Percentiles rank a stretch among this genome's conserved stretches.
Conservation (phyloP, 345 rosid species). For the Mercurialis annua region DNA sequence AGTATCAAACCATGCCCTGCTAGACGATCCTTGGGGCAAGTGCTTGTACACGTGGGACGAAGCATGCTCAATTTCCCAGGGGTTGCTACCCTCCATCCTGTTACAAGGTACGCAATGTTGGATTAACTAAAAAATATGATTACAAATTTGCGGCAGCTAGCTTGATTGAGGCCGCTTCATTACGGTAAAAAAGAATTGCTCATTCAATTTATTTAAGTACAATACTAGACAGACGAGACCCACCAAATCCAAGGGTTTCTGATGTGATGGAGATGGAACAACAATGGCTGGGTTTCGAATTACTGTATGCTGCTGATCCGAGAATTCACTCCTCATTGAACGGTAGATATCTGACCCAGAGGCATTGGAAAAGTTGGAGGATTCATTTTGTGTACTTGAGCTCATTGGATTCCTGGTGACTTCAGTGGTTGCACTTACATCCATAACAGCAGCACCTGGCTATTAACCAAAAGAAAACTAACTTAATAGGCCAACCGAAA, state of each 20-base stretch:
- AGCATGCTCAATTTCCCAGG: background rate
- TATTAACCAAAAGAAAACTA: slow-evolving; percentile 20
- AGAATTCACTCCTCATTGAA: slow-evolving; percentile 38
- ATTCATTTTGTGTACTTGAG: slow-evolving; percentile 31
- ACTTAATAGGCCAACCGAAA: background rate
- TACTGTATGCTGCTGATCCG: slow-evolving; percentile 31
- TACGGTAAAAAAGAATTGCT: slow-evolving; percentile 10
- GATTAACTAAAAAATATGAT: slow-evolving; percentile 2
- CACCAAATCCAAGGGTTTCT: slow-evolving; percentile 34
- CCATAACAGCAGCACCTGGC: slow-evolving; percentile 32
- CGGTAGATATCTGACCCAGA: slow-evolving; percentile 36
- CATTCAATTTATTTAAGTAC: background rate
- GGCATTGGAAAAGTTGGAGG: slow-evolving; percentile 22
- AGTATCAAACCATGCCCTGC: slow-evolving; percentile 5
- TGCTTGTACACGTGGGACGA: slow-evolving; percentile 6
- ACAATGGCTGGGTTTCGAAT: slow-evolving; percentile 40
- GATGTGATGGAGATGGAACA: slow-evolving; percentile 37
- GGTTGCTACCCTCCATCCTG: slow-evolving; percentile 36
- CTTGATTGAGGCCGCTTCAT: slow-evolving; percentile 3
- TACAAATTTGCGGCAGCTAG: slow-evolving; percentile 12
- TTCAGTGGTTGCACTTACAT: slow-evolving; percentile 19
- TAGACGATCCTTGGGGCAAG: slow-evolving; percentile 14
- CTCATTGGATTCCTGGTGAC: slow-evolving; percentile 19
- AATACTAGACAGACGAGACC: slow-evolving; percentile 12
- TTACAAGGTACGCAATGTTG: slow-evolving; percentile 1